phyloP scores from a whole-genome alignment of 1,284 basidiomycete species.

The Volvariella surrecta region DNA sequence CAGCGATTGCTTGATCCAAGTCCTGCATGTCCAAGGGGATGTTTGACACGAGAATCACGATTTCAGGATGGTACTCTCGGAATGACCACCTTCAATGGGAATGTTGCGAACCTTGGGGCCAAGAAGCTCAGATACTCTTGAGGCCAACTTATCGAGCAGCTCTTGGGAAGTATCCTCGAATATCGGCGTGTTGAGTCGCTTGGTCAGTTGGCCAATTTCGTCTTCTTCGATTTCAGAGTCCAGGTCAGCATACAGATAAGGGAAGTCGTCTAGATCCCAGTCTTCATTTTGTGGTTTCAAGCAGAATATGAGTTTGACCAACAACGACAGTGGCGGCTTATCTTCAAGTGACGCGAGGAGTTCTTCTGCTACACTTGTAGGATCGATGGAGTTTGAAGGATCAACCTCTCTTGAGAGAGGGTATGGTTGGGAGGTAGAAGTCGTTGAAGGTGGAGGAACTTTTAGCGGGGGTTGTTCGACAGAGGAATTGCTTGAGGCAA shows the following conservation, averaged over 20 bases:
- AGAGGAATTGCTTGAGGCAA: conserved; percentile 32
- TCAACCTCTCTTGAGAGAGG: conserved; percentile 43
- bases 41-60: conserved; percentile 1
- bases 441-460: neutral
- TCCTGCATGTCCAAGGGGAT: conserved; percentile 25
- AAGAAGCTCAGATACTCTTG: conserved; percentile 40
- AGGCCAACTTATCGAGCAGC: conserved; percentile 40
- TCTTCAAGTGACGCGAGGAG: conserved; percentile 52
- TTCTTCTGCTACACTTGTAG: conserved; percentile 26
- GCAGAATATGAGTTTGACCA: conserved; percentile 65
- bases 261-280: conserved; percentile 68
- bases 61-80: too few species aligned
- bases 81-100: too few species aligned
- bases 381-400: conserved; percentile 50
- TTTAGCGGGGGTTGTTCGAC: conserved; percentile 14
- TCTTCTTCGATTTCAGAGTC: conserved; percentile 33
- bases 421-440: conserved; percentile 13
- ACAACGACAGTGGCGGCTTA: conserved; percentile 49
- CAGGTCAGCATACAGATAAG: conserved; percentile 49
- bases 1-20: conserved; percentile 42
- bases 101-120: conserved; percentile 34
- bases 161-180: conserved; percentile 42
- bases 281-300: conserved; percentile 66
- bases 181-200: conserved; percentile 44
- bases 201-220: conserved; percentile 45